A percentile compares a stretch with the other conserved stretches of the same genome.
Evolutionary conservation across 2,329 filamentous ascomycete genomes (phyloP).

Genomic region (Orbilia ellipsospora): DNA sequence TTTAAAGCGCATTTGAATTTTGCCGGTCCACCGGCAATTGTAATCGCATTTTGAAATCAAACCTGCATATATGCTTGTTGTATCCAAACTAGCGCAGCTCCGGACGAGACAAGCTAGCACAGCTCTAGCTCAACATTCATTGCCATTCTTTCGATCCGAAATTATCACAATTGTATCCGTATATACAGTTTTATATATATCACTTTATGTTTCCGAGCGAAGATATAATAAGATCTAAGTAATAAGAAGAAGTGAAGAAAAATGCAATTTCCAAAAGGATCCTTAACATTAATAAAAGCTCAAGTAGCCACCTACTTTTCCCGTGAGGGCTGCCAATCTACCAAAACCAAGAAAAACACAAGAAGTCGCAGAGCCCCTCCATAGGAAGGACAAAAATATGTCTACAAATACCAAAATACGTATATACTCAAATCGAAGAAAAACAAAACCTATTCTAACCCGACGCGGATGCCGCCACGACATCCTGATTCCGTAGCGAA

Average conservation of each 20-base stretch:
- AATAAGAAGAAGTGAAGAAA: background rate
- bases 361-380: background rate
- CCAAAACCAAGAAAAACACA: background rate
- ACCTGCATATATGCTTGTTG: too few species aligned
- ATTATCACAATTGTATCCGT: too few species aligned
- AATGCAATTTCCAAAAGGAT: background rate
- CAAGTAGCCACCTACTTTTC: conserved; percentile 4
- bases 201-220: too few species aligned
- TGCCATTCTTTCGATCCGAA: too few species aligned
- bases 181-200: too few species aligned
- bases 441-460: conserved; percentile 9
- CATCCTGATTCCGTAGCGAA: conserved; percentile 50
- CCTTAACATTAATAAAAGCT: conserved; percentile 5
- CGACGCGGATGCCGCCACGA: background rate
- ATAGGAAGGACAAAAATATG: background rate
- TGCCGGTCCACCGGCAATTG: conserved; percentile 21
- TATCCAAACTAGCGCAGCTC: too few species aligned
- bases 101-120: too few species aligned
- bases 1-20: background rate
- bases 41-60: background rate
- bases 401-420: too few species aligned
- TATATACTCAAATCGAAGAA: background rate
- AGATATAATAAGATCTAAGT: background rate
- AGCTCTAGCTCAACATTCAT: too few species aligned
- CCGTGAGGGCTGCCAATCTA: conserved; percentile 21